Percentiles rank a stretch among this genome's conserved stretches.
These are phyloP conservation scores for Euphorbia celastroides DNA, from an alignment of 441 rosid genomes.

Conservation along the genomic window DNA sequence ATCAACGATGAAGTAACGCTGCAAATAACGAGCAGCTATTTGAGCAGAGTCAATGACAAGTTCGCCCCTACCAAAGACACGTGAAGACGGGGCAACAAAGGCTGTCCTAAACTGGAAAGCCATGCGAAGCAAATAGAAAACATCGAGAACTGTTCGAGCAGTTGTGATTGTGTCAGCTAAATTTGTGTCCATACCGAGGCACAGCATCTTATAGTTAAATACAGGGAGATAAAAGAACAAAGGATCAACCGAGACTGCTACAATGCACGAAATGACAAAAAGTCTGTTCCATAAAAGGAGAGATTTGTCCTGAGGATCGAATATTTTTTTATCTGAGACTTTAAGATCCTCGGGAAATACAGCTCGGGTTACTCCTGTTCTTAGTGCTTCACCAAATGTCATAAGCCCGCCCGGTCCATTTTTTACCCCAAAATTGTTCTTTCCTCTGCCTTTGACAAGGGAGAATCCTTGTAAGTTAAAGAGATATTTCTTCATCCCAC, in stretches of 20 bases:
- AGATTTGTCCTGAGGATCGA: slow-evolving; percentile 88
- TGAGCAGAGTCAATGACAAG: slow-evolving; percentile 85
- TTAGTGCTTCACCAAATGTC: slow-evolving; percentile 52
- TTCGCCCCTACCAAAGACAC: slow-evolving; percentile 97
- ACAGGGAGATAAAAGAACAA: slow-evolving; percentile 83
- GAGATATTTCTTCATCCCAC: slow-evolving; percentile 39
- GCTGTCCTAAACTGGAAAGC: slow-evolving; percentile 90
- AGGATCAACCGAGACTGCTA: slow-evolving; percentile 83
- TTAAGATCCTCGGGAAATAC: slow-evolving; percentile 82
- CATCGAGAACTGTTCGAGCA: slow-evolving; percentile 56
- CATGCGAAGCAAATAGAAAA: slow-evolving; percentile 64
- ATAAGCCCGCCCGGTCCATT: slow-evolving; percentile 64
- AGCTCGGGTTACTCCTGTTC: slow-evolving; percentile 48
- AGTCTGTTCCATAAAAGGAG: slow-evolving; percentile 79
- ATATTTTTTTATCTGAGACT: slow-evolving; percentile 65
- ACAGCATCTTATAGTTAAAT: slow-evolving; percentile 43
- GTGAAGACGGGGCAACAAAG: slow-evolving; percentile 88
- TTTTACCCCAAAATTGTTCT: slow-evolving; percentile 46
- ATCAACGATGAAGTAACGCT: slow-evolving; percentile 74
- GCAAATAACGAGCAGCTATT: slow-evolving; percentile 64
- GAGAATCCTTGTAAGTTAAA: slow-evolving; percentile 38
- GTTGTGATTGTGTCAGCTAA: slow-evolving; percentile 64
- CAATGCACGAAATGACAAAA: slow-evolving; percentile 68
- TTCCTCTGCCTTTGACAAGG: slow-evolving; percentile 25
- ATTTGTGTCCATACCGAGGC: slow-evolving; percentile 62